Evolutionary conservation across 495 filamentous ascomycete species (phyloP).

Genomic region (Chaetomium fimeti): DNA sequence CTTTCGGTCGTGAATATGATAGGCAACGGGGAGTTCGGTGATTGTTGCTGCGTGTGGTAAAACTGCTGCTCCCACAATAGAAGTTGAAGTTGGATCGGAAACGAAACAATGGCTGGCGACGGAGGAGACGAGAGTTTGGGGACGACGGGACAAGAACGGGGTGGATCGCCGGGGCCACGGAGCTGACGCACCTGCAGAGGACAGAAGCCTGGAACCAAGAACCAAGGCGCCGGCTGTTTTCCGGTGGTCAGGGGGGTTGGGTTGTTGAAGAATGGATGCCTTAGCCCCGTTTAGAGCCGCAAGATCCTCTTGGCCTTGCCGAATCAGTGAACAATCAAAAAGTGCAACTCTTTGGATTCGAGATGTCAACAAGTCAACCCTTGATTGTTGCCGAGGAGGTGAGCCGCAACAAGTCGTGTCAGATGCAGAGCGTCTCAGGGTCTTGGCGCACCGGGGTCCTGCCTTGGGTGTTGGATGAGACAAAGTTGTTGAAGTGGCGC

Average conservation of each 20-base stretch:
- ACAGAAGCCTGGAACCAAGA: conserved; percentile 11
- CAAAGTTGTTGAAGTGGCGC: conserved; percentile 14
- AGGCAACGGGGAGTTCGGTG: background rate
- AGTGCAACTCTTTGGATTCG: background rate
- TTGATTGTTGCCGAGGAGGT: conserved; percentile 2
- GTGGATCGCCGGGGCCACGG: conserved; percentile 8
- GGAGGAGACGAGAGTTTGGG: background rate
- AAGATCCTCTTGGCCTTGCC: background rate
- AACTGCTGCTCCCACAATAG: background rate
- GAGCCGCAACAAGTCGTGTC: conserved; percentile 23
- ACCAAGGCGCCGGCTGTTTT: conserved; percentile 16
- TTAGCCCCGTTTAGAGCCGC: background rate
- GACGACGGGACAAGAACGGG: conserved; percentile 6
- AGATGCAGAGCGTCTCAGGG: conserved; percentile 13
- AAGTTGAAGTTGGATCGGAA: background rate
- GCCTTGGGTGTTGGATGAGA: conserved; percentile 14
- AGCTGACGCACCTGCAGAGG: conserved; percentile 24
- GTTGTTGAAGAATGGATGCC: background rate
- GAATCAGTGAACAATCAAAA: background rate
- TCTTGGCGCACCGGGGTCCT: conserved; percentile 18
- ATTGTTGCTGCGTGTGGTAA: background rate
- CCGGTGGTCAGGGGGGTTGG: conserved; percentile 14
- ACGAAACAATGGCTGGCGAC: background rate
- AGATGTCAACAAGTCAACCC: background rate
- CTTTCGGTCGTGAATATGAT: background rate